phyloP scores from a whole-genome alignment of 805 yeast species.

The Ogataea dorogensis region DNA sequence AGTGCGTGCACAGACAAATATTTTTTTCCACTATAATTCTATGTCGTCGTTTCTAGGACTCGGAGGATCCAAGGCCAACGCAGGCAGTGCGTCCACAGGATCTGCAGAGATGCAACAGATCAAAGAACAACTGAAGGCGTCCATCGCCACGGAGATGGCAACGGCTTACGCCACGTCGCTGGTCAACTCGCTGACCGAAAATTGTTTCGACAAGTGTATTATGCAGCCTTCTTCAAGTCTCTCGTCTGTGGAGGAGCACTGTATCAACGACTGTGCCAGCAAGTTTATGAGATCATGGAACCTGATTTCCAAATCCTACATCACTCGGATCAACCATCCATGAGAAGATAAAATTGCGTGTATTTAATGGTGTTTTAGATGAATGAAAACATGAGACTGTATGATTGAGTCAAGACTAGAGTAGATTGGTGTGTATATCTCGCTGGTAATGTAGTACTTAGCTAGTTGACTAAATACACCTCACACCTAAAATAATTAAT shows the following conservation, averaged over 20 bases:
- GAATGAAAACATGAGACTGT: no score
- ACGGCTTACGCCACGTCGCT: conserved; percentile 88
- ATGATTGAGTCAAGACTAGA: no score
- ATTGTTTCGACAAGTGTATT: conserved; percentile 82
- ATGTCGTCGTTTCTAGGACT: conserved; percentile 35
- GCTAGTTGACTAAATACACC: no score
- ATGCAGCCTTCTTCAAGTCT: conserved; percentile 54
- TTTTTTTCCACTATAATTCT: conserved; percentile 2
- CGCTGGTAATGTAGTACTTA: no score
- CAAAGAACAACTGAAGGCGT: conserved; percentile 63
- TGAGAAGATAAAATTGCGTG: conserved; percentile 2
- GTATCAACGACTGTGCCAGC: conserved; percentile 75
- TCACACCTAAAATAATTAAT: not conserved
- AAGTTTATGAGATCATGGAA: conserved; percentile 94
- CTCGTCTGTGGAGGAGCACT: conserved; percentile 53
- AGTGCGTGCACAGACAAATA: conserved; percentile 4
- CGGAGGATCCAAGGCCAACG: conserved; percentile 23
- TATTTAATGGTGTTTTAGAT: no score
- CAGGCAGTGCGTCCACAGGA: conserved; percentile 12
- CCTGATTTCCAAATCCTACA: conserved; percentile 71
- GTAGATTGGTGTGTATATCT: no score
- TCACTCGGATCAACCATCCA: conserved; percentile 53
- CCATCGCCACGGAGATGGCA: conserved; percentile 79
- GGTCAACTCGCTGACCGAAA: conserved; percentile 79
- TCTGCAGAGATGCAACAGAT: conserved; percentile 40